phyloP scores from a whole-genome alignment of 23 red algal genomes.

The Gracilaria gracilis region DNA sequence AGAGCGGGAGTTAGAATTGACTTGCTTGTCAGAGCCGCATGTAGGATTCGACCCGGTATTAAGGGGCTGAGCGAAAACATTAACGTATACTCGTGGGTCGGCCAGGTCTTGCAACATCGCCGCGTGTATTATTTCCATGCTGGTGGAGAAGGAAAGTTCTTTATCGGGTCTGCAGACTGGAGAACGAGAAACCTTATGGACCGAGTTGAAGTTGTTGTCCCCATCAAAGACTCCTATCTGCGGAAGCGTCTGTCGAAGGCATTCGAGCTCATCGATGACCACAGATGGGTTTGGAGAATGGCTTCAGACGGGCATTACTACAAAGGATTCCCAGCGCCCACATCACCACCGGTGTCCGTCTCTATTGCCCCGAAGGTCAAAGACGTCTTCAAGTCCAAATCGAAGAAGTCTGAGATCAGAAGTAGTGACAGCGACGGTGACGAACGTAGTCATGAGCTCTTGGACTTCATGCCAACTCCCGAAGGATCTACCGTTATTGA shows the following conservation, averaged over 20 bases:
- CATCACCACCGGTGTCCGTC: conserved; percentile 41
- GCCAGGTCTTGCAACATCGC: conserved; percentile 89
- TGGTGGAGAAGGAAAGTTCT: conserved; percentile 79
- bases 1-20: conserved; percentile 92
- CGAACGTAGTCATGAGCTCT: conserved; percentile 14
- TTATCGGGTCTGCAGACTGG: conserved; percentile 98
- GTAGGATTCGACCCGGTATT: conserved; percentile 87
- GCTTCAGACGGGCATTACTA: conserved; percentile 90
- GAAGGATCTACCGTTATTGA: conserved; percentile 14
- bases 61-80: conserved; percentile 91
- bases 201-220: conserved; percentile 86
- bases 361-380: conserved; percentile 29
- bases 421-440: conserved; percentile 37
- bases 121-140: conserved; percentile 92
- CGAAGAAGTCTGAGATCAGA: conserved; percentile 18
- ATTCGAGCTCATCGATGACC: conserved; percentile 78
- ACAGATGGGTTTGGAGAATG: conserved; percentile 82
- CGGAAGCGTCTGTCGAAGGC: conserved; percentile 77
- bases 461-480: not conserved
- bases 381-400: conserved; percentile 19
- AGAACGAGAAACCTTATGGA: conserved; percentile 83
- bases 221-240: conserved; percentile 80
- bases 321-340: conserved; percentile 51
- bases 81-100: conserved; percentile 87
- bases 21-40: conserved; percentile 85